Base-by-base conservation (phyloP, 495 filamentous ascomycete species). In the Sabuloglossum arenarium region DNA sequence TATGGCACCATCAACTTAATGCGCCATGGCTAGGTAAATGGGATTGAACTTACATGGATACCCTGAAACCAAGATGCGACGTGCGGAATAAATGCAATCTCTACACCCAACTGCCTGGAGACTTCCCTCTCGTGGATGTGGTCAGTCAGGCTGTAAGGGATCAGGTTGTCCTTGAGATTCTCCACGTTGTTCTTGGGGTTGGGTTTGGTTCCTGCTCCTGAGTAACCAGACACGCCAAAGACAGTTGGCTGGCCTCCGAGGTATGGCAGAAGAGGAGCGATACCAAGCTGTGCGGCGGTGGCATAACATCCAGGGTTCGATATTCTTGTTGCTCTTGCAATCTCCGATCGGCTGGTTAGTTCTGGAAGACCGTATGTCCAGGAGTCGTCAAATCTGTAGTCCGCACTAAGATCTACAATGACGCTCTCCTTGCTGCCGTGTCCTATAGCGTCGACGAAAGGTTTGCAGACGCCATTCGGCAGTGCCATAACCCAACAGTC, bases 401-500 rank as follows among this genome's bases (percentile, higher is more conserved):
- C 91, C 51, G 91, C 91, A 39, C 86, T 93, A 31, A 98, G 76
- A 68, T 98, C 91, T 56, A 98, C 75, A 61, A 98, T 87, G 31
- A 96, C 73, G 60, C 84, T 86, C 61, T 84, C 81, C 58, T 80
- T 75, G 58, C 76, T 73, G 53, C 78, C 76, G 34, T 84, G 79
- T 63, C 90, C 77, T 49, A 98, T 79, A 28, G 91, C 90, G 59
- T 97, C 88, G 14, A 97, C 86, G 63, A 85, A 98, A 1, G 91
- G 91, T 71, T 90, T 87, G 76, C 88, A 95, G 56, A 98, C 88
- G 52, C 91, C 91, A 63, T 98, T 98, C 12, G 91, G 91, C 28
- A 98, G 77, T 37, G 91, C 91, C 88, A 97, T 94, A 32, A 98
- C 86, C 88, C 88, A 97, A 71, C 88, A 93, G 72, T 98, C 91